These are phyloP conservation scores for Penicillium sp. DNA, from an alignment of 2,329 filamentous ascomycete genomes.

Conservation along the genomic window DNA sequence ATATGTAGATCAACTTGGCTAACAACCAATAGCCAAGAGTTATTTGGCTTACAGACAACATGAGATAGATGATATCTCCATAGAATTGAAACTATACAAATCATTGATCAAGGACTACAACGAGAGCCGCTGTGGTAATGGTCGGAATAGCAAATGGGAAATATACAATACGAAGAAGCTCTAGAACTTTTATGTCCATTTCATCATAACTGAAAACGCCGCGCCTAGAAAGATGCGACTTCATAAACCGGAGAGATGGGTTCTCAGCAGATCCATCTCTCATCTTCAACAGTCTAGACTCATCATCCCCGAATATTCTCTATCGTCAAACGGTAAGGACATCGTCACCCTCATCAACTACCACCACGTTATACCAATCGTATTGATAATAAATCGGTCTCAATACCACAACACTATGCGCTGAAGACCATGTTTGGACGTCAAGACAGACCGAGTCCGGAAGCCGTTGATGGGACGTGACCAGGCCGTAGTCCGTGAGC, in stretches of 20 bases:
- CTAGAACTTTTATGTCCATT: slow-evolving; percentile 34
- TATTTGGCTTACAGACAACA: too few relatives aligned
- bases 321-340: neutral
- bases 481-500: slow-evolving; percentile 5
- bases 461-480: slow-evolving; percentile 2
- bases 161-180: slow-evolving; percentile 10
- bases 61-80: too few relatives aligned
- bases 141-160: neutral
- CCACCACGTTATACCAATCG: slow-evolving; percentile 1
- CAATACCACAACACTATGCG: neutral
- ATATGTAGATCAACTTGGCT: too few relatives aligned
- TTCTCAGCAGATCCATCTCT: slow-evolving; percentile 7
- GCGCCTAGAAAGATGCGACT: slow-evolving; percentile 26
- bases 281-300: slow-evolving; percentile 11
- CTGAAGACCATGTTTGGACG: neutral
- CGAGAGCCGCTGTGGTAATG: neutral
- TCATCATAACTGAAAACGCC: slow-evolving; percentile 33
- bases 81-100: too few relatives aligned
- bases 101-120: too few relatives aligned
- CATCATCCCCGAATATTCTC: slow-evolving; percentile 4
- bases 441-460: neutral
- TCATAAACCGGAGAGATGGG: slow-evolving; percentile 23
- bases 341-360: neutral
- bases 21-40: too few relatives aligned
- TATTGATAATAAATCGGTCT: neutral